A percentile compares a stretch with the other conserved stretches of the same genome.
phyloP scores from a whole-genome alignment of 1,284 basidiomycete genomes.

The Puccinia hordei region DNA sequence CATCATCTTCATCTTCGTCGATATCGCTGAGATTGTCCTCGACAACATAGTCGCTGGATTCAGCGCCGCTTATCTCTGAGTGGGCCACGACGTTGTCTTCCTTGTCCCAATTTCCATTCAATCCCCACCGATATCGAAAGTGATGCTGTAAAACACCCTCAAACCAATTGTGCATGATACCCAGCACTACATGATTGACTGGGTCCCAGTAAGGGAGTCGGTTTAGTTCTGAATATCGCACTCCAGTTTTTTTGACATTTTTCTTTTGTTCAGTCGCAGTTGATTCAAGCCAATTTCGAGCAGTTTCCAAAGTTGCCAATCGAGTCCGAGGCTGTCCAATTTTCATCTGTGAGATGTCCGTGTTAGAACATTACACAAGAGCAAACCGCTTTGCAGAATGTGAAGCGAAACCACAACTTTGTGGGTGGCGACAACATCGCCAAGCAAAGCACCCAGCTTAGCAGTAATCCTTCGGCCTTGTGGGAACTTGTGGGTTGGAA shows the following conservation, averaged over 20 bases:
- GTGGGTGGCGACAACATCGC: constrained; percentile 35
- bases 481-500: neutral
- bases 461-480: neutral
- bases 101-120: too few relatives aligned
- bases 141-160: too few relatives aligned
- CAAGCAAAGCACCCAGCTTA: neutral
- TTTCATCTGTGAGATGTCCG: neutral
- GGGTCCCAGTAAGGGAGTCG: too few relatives aligned
- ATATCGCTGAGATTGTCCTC: neutral
- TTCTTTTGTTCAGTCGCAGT: too few relatives aligned
- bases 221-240: too few relatives aligned
- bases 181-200: too few relatives aligned
- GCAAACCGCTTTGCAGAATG: constrained; percentile 14
- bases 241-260: too few relatives aligned
- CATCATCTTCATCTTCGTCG: neutral
- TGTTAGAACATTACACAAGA: constrained; percentile 1
- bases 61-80: neutral
- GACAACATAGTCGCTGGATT: neutral
- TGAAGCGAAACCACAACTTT: constrained; percentile 33
- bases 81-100: neutral
- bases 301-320: neutral
- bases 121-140: too few relatives aligned
- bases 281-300: neutral
- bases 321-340: neutral
- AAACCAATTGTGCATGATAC: too few relatives aligned